Percentiles rank a stretch among this genome's conserved stretches.
phyloP scores from a whole-genome alignment of 345 rosid species.

The Syzygium oleosum region DNA sequence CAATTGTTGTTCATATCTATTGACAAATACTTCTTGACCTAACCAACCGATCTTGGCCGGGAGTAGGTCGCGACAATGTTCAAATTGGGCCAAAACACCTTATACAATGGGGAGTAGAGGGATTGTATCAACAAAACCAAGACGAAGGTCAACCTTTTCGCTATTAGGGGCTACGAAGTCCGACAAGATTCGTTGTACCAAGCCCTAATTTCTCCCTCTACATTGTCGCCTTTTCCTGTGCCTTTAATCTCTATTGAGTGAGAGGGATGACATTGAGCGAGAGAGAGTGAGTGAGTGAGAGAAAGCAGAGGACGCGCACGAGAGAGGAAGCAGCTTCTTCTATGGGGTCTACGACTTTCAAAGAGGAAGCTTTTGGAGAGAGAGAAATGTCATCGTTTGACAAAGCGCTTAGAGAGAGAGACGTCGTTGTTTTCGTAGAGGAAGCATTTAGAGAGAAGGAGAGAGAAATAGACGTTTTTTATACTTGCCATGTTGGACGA shows the following conservation, averaged over 20 bases:
- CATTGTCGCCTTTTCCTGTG: neutral
- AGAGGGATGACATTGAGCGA: neutral
- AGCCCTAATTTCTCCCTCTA: neutral
- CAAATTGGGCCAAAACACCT: neutral
- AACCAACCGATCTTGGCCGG: neutral
- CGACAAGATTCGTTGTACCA: neutral
- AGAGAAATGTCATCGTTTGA: neutral
- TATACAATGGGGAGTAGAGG: neutral
- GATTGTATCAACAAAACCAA: neutral
- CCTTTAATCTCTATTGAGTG: neutral
- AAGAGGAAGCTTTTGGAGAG: neutral
- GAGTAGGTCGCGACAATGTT: too few relatives aligned
- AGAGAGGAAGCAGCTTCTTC: neutral
- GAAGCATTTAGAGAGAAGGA: neutral
- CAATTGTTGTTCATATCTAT: too few relatives aligned
- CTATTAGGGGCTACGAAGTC: neutral
- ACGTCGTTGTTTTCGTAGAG: too few relatives aligned
- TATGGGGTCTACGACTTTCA: neutral
- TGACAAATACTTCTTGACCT: too few relatives aligned
- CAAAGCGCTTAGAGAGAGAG: neutral
- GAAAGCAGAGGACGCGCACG: neutral
- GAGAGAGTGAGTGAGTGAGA: too few relatives aligned
- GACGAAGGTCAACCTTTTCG: neutral
- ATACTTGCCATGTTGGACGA: neutral
- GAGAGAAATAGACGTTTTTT: neutral